Percentiles rank a stretch among this genome's conserved stretches.
Conservation (phyloP, 768 basidiomycete genomes). For the Sarcomyxa edulis region DNA sequence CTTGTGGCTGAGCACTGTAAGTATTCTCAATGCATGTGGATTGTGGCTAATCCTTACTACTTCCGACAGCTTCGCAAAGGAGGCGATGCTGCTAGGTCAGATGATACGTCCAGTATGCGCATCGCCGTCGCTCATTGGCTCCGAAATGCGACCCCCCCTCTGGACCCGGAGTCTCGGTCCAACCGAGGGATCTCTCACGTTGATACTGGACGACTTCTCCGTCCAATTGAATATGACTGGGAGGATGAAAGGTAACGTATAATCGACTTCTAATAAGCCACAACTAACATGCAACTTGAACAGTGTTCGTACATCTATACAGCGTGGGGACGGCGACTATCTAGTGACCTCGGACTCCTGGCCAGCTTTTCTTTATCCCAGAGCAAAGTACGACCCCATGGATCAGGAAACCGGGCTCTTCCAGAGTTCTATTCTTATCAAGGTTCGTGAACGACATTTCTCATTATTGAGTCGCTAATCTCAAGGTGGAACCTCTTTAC, state of each 20-base stretch:
- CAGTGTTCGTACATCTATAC: constrained; percentile 7
- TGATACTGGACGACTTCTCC: constrained; percentile 13
- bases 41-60: neutral
- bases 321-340: constrained; percentile 11
- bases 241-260: constrained; percentile 6
- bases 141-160: neutral
- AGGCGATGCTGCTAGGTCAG: neutral
- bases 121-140: neutral
- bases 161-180: neutral
- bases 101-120: neutral
- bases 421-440: constrained; percentile 11
- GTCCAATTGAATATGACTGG: constrained; percentile 16
- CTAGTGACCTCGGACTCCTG: constrained; percentile 11
- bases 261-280: no score
- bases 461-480: neutral
- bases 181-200: constrained; percentile 13
- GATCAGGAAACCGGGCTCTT: constrained; percentile 13
- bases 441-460: constrained; percentile 12
- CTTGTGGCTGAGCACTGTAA: neutral
- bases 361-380: constrained; percentile 15
- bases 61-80: neutral
- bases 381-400: constrained; percentile 5
- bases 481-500: neutral
- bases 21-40: no score
- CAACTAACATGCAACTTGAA: no score